Percentiles rank a stretch among this genome's conserved stretches.
Evolutionary conservation across 2,329 filamentous ascomycete species (phyloP).

Genomic region (Alternaria tenuissima): DNA sequence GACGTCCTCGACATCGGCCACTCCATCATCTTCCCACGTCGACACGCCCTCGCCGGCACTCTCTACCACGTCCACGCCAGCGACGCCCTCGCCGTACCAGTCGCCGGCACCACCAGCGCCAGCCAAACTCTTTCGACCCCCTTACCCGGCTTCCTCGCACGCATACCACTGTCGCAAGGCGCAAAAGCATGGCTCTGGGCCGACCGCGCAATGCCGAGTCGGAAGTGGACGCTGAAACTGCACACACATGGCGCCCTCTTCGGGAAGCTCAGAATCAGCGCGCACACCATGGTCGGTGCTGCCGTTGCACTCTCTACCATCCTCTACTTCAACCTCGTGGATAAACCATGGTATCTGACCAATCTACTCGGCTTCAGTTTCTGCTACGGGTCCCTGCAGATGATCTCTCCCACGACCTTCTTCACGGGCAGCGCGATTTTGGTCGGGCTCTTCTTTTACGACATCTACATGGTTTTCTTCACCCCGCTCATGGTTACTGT

Average conservation of each 20-base stretch:
- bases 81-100: constrained; percentile 47
- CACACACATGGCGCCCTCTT: constrained; percentile 63
- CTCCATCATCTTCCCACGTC: constrained; percentile 75
- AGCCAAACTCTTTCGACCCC: constrained; percentile 52
- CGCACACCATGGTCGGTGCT: constrained; percentile 64
- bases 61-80: constrained; percentile 58
- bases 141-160: constrained; percentile 60
- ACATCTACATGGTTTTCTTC: constrained; percentile 92
- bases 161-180: constrained; percentile 55
- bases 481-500: constrained; percentile 89
- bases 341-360: constrained; percentile 74
- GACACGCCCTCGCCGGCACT: constrained; percentile 65
- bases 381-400: constrained; percentile 80
- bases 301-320: constrained; percentile 64
- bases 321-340: constrained; percentile 70
- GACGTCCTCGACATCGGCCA: constrained; percentile 72
- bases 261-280: constrained; percentile 61
- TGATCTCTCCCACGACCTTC: constrained; percentile 91
- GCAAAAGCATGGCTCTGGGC: constrained; percentile 57
- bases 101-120: constrained; percentile 33
- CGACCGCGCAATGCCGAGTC: constrained; percentile 57
- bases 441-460: constrained; percentile 86
- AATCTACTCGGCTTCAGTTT: constrained; percentile 89
- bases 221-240: constrained; percentile 61
- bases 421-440: constrained; percentile 81